phyloP scores from a whole-genome alignment of 768 basidiomycete genomes.

The Lactarius quietus region DNA sequence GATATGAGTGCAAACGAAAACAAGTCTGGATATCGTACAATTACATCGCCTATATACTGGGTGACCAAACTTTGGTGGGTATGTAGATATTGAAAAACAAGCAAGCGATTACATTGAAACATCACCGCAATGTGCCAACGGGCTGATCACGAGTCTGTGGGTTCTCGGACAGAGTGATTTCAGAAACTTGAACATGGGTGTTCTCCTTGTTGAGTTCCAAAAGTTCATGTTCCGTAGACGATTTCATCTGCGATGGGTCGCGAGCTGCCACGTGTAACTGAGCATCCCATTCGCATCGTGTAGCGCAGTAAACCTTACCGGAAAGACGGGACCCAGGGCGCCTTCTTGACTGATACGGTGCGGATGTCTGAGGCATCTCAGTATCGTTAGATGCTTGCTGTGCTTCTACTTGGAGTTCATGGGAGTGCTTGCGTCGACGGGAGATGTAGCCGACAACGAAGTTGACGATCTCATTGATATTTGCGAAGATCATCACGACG shows the following conservation, averaged over 20 bases:
- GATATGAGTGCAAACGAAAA: neutral
- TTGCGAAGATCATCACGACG: conserved; percentile 19
- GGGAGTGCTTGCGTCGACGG: neutral
- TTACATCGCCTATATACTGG: neutral
- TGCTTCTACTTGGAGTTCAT: neutral
- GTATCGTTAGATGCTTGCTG: neutral
- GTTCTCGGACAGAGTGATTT: neutral
- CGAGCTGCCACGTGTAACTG: neutral
- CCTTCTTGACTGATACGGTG: neutral
- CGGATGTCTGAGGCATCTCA: neutral
- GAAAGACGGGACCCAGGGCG: neutral
- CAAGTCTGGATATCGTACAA: neutral
- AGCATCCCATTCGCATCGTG: neutral
- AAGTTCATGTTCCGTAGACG: neutral
- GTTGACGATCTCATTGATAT: conserved; percentile 9
- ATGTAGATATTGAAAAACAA: neutral
- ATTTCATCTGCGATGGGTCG: neutral
- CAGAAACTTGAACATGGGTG: neutral
- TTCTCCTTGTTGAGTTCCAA: neutral
- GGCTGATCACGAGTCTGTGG: neutral
- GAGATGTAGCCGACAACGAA: conserved; percentile 5
- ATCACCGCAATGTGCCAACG: conserved; percentile 7
- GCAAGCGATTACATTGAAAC: neutral
- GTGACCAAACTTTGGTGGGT: conserved; percentile 1
- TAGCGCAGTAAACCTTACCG: neutral